phyloP scores from a whole-genome alignment of 179 eudicot genomes.

The Sideroxylon spinosum region DNA sequence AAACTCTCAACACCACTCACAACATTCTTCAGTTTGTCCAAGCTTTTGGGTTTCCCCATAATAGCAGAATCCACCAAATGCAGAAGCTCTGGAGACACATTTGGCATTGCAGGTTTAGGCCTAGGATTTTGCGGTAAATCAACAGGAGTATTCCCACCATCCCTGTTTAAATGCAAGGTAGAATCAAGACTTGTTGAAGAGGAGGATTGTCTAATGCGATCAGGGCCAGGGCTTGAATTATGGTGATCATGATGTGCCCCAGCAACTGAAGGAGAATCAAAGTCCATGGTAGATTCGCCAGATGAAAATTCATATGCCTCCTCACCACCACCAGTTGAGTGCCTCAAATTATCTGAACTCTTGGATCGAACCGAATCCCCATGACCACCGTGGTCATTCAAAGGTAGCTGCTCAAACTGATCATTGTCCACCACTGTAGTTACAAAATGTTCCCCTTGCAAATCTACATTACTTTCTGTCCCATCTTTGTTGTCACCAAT shows the following conservation, averaged over 20 bases:
- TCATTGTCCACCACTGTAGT: conserved; percentile 38
- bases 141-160: conserved; percentile 39
- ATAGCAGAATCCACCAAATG: conserved; percentile 97
- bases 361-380: conserved; percentile 26
- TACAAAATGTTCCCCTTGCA: conserved; percentile 29
- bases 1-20: conserved; percentile 73
- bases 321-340: conserved; percentile 41
- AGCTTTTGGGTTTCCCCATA: conserved; percentile 94
- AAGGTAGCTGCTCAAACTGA: conserved; percentile 70
- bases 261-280: conserved; percentile 36
- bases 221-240: conserved; percentile 41
- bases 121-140: conserved; percentile 59
- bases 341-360: conserved; percentile 32
- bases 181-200: conserved; percentile 48
- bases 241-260: conserved; percentile 35
- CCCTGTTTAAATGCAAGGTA: conserved; percentile 29
- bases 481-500: conserved; percentile 19
- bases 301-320: conserved; percentile 37
- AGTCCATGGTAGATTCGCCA: conserved; percentile 27
- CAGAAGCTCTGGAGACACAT: conserved; percentile 90
- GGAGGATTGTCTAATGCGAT: conserved; percentile 29
- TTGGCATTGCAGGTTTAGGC: conserved; percentile 65
- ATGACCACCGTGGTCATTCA: conserved; percentile 37
- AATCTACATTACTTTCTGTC: conserved; percentile 18
- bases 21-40: conserved; percentile 73